Percentiles rank a stretch among this genome's conserved stretches.
Evolutionary conservation across 345 rosid species (phyloP).

Genomic region (Eucalyptus coolabah): DNA sequence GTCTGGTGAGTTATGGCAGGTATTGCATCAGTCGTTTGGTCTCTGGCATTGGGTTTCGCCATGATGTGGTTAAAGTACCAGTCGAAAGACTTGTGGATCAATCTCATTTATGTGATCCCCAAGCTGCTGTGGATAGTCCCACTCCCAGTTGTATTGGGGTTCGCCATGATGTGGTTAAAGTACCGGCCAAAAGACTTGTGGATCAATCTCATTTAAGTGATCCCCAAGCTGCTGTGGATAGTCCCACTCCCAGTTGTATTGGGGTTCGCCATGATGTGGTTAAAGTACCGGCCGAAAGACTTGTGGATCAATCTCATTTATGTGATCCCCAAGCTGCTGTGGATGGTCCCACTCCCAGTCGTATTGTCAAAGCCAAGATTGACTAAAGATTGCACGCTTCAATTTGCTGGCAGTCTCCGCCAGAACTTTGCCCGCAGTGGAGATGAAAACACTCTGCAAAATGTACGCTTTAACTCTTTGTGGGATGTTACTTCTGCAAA

Average conservation of each 20-base stretch:
- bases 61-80: constrained; percentile 29
- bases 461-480: not conserved
- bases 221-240: not conserved
- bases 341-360: not conserved
- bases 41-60: constrained; percentile 45
- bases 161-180: constrained; percentile 28
- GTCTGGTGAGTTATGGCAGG: constrained; percentile 8
- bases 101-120: not conserved
- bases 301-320: constrained; percentile 1
- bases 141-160: constrained; percentile 36
- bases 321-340: not conserved
- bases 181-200: constrained; percentile 30
- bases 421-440: not conserved
- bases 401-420: not conserved
- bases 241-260: not conserved
- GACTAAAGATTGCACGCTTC: not conserved
- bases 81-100: constrained; percentile 29
- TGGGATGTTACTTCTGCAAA: not conserved
- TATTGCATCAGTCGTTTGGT: constrained; percentile 27
- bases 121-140: not conserved
- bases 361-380: not conserved
- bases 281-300: constrained; percentile 17
- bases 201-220: not conserved
- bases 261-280: no score
- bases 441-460: not conserved